phyloP scores from a whole-genome alignment of 257 asterid species.

The Salvia miltiorrhiza region DNA sequence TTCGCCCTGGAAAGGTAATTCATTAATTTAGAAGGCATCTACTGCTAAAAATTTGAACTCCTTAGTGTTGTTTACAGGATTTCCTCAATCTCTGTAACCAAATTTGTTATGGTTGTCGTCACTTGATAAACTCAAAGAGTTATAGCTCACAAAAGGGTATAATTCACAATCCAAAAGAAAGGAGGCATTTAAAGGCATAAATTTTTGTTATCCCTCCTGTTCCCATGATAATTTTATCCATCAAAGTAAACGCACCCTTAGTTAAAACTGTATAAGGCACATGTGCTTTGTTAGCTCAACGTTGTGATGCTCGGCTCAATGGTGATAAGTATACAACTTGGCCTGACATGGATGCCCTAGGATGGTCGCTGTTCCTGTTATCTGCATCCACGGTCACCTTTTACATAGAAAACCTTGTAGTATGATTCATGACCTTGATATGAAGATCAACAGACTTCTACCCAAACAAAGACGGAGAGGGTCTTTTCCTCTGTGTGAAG shows the following conservation, averaged over 20 bases:
- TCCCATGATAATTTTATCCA: too few relatives aligned
- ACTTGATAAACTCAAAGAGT: neutral
- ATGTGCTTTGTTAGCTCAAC: too few relatives aligned
- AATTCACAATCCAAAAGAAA: too few relatives aligned
- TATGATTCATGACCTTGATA: slow-evolving; percentile 3
- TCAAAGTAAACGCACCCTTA: too few relatives aligned
- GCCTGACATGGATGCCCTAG: neutral
- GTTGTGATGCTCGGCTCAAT: neutral
- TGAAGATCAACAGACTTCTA: neutral
- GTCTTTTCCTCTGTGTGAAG: neutral
- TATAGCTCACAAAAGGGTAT: neutral
- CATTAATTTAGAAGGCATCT: slow-evolving; percentile 1
- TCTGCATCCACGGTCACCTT: neutral
- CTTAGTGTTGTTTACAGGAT: slow-evolving; percentile 1
- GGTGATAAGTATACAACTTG: neutral
- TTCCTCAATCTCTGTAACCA: neutral
- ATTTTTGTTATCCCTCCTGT: too few relatives aligned
- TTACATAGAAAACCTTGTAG: slow-evolving; percentile 6
- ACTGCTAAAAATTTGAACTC: slow-evolving; percentile 3
- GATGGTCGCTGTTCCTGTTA: neutral
- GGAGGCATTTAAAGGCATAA: too few relatives aligned
- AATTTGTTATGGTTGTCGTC: too few relatives aligned
- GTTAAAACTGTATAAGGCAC: too few relatives aligned
- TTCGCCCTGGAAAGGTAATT: neutral
- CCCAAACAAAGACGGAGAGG: neutral